Evolutionary conservation across 2,329 filamentous ascomycete species (phyloP), one percentile per base, ranked within the genome.

Genomic region (Xylaria sp.): DNA sequence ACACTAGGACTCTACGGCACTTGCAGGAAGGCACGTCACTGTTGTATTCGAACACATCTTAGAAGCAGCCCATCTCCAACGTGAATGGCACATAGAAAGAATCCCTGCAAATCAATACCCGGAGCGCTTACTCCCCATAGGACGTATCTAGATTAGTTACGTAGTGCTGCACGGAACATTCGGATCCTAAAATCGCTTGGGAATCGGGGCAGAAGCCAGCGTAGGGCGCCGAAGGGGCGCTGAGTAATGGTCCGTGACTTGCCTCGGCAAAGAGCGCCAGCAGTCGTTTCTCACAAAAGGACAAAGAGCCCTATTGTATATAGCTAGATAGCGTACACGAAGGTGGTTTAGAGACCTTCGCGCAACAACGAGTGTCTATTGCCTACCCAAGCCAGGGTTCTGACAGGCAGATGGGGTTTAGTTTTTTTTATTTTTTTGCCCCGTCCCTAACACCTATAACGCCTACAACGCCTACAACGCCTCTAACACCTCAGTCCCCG

Each of bases 231-330:
- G 43, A 57, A 52, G 48, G 46, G 53, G 53, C 25, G 61, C 61
- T 64, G 61, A 64, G 53, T 64, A 28, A 64, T 32, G 25, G n/a
- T 41, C 55, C 30, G 13, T 58, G 15, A 15, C 53, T 59, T 5
- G 3, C 61, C 43, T 58, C 52, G 41, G 43, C 43, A 23, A 13
- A 39, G 10, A 50, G 23, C 15, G 9, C 20, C n/a, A n/a, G n/a
- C n/a, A n/a, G n/a, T n/a, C n/a, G n/a, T n/a, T n/a, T n/a, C n/a
- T n/a, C n/a, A n/a, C n/a, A n/a, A n/a, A n/a, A n/a, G n/a, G n/a
- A n/a, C n/a, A n/a, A n/a, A n/a, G n/a, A n/a, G n/a, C n/a, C n/a
- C n/a, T n/a, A n/a, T n/a, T n/a, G n/a, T n/a, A n/a, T n/a, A n/a
- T n/a, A n/a, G n/a, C n/a, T n/a, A n/a, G n/a, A n/a, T n/a, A n/a